Evolutionary conservation across 192 early-diverging fungal species (phyloP).

Genomic region (Entophlyctis helioformis): DNA sequence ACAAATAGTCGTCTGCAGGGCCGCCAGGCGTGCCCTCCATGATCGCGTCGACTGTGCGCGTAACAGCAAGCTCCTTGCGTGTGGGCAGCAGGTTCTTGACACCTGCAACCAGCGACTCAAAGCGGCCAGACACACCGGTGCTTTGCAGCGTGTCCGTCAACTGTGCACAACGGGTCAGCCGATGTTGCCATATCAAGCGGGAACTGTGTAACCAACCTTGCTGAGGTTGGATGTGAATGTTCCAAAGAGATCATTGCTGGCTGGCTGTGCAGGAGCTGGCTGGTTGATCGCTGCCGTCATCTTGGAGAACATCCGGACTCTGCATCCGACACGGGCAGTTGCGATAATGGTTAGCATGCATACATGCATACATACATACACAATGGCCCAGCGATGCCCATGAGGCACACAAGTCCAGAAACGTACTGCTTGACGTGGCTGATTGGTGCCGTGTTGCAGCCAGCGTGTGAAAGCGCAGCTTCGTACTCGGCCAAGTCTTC

Average conservation of each 20-base stretch:
- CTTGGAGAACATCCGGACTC: constrained; percentile 27
- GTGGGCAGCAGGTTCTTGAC: constrained; percentile 92
- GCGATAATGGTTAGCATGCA: constrained; percentile 2
- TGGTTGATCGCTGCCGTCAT: constrained; percentile 23
- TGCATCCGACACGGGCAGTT: no score
- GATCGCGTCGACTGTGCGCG: constrained; percentile 70
- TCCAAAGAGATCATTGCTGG: constrained; percentile 29
- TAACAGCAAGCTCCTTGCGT: constrained; percentile 78
- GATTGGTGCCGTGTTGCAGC: constrained; percentile 62
- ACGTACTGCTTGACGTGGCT: constrained; percentile 75
- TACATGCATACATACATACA: no score
- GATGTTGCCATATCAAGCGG: no score
- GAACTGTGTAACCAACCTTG: constrained; percentile 20
- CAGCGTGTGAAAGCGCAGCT: constrained; percentile 57
- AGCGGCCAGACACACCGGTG: constrained; percentile 27
- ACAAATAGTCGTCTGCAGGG: constrained; percentile 69
- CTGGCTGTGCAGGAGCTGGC: background rate
- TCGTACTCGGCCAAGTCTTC: constrained; percentile 82
- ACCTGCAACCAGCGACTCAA: constrained; percentile 55
- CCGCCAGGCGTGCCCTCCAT: constrained; percentile 58
- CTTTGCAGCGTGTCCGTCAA: constrained; percentile 30
- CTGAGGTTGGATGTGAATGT: constrained; percentile 28
- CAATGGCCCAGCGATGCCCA: no score
- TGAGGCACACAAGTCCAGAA: no score
- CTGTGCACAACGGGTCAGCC: constrained; percentile 1